Conservation (phyloP, 352 stramenopile genomes). For the Blastocystis sp. region DNA sequence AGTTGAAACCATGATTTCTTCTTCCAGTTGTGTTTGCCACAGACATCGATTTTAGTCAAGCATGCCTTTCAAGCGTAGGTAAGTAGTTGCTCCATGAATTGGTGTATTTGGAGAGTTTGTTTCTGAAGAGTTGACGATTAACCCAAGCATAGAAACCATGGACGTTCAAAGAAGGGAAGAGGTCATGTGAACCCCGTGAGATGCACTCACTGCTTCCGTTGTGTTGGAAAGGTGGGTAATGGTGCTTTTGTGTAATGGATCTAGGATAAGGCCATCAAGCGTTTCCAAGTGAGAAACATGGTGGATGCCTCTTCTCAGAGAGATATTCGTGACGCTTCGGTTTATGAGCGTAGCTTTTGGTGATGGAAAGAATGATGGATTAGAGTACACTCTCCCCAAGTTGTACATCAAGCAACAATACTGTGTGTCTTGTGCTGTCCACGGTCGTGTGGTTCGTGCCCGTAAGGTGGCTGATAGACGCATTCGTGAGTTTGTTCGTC, state of each 20-base stretch:
- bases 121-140: not conserved
- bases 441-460: conserved; percentile 96
- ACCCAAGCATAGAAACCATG: conserved; percentile 36
- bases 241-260: not conserved
- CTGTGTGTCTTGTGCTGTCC: conserved; percentile 94
- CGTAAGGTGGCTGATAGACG: conserved; percentile 71
- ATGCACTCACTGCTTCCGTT: conserved; percentile 57
- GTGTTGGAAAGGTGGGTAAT: conserved; percentile 23
- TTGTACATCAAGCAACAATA: conserved; percentile 97
- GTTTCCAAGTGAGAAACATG: conserved; percentile 75
- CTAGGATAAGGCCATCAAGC: conserved; percentile 82
- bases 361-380: not conserved
- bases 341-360: conserved; percentile 76
- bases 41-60: conserved; percentile 5
- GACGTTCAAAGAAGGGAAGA: conserved; percentile 62
- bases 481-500: conserved; percentile 49
- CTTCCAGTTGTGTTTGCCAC: conserved; percentile 6
- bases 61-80: conserved; percentile 60
- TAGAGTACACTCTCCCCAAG: conserved; percentile 94
- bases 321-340: conserved; percentile 93
- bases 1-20: not conserved
- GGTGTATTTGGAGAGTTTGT: not conserved
- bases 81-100: conserved; percentile 9
- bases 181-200: conserved; percentile 58
- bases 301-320: conserved; percentile 88